Percentiles rank a stretch among this genome's conserved stretches.
phyloP scores from a whole-genome alignment of 345 rosid genomes.

The Aquilaria sinensis region DNA sequence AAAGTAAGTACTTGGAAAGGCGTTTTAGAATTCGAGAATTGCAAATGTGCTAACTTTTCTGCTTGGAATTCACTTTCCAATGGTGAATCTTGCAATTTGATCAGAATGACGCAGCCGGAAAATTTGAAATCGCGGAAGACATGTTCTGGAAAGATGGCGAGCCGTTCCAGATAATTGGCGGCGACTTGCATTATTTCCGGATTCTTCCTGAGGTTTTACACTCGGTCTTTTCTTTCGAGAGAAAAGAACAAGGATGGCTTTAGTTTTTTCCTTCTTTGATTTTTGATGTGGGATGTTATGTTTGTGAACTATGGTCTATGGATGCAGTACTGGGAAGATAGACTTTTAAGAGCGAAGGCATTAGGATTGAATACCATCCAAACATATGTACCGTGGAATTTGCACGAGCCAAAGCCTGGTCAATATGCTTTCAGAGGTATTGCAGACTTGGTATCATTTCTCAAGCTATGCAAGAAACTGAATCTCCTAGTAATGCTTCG shows the following conservation, averaged over 20 bases:
- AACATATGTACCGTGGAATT: slow-evolving; percentile 91
- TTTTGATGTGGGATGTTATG: not conserved
- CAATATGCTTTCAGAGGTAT: slow-evolving; percentile 67
- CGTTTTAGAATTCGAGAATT: not conserved
- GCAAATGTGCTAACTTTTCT: not conserved
- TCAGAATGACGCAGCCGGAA: slow-evolving; percentile 28
- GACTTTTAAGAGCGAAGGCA: slow-evolving; percentile 78
- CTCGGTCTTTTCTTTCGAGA: not conserved
- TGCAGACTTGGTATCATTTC: slow-evolving; percentile 62
- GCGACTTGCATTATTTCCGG: slow-evolving; percentile 92
- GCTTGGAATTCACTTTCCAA: not conserved
- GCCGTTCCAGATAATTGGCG: slow-evolving; percentile 77
- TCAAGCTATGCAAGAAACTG: slow-evolving; percentile 75
- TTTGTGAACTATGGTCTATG: not conserved
- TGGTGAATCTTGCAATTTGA: not conserved
- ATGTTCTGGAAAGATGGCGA: slow-evolving; percentile 74
- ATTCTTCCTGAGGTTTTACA: slow-evolving; percentile 66
- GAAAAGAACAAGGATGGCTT: too few relatives aligned
- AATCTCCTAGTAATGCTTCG: slow-evolving; percentile 90
- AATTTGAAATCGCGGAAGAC: slow-evolving; percentile 68
- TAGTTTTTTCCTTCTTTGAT: not conserved
- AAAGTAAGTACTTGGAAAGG: slow-evolving; percentile 19
- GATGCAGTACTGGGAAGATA: slow-evolving; percentile 85
- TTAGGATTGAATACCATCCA: slow-evolving; percentile 87
- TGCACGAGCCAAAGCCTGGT: slow-evolving; percentile 88